Evolutionary conservation across 352 stramenopile species (phyloP), one percentile per base, ranked within the genome.

Genomic region (Pythium oligandrum): DNA sequence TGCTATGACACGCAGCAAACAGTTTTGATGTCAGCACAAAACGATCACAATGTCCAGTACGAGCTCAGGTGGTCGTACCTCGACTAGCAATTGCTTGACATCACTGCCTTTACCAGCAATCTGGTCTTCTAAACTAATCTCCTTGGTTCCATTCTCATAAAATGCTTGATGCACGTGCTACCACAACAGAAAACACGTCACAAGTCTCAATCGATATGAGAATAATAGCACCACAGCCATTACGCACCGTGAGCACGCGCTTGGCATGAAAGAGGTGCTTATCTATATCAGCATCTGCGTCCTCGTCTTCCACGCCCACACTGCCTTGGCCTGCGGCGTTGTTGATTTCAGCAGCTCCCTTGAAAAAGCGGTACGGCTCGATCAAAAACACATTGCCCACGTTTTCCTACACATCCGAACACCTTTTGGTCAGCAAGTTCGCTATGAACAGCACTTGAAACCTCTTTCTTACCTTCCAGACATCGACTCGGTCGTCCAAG

Each of bases 311-410:
- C n/a, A 74, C 61, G 1, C 62, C 75, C 11, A 73, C 46, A 2
- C 78, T 52, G 30, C 71, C 68, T 33, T 67, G 72, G 6, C 83
- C 81, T 4, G 83, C 83, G 0, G 81, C 73, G 47, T 94, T 94
- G 59, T 94, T 94, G 63, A 94, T 86, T 57, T 94, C 83, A 9
- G 75, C 73, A 4, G 72, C 83, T 51, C 73, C 82, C 40, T 90
- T 90, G 59, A 94, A 94, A 53, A 75, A 88, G 55, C 89, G 83
- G 35, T 87, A 94, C 4, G 83, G 79, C 57, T 94, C 80, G 42
- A 94, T 94, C 36, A 94, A 55, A 48, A 94, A 88, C 36, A 94
- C 83, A 58, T 92, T 94, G 35, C 70, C 77, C 63, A 88, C 80
- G 55, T 94, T 94, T 51, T 94, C 81, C 66, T 83, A 42, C 31